These are phyloP conservation scores for Talaromyces liani DNA, from an alignment of 495 filamentous ascomycete genomes.

Conservation along the genomic window DNA sequence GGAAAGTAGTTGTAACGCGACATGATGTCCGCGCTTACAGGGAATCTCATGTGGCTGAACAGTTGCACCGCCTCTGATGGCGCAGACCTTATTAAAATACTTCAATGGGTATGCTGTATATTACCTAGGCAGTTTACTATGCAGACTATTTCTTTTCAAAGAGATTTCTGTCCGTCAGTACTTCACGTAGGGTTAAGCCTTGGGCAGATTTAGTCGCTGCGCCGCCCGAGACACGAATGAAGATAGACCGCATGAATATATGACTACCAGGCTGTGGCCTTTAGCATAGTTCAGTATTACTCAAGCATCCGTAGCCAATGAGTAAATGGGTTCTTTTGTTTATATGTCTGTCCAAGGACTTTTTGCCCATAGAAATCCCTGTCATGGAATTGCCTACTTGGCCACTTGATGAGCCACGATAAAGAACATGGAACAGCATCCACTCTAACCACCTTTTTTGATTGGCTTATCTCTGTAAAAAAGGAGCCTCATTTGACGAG, in stretches of 20 bases:
- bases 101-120: background rate
- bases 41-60: background rate
- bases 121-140: background rate
- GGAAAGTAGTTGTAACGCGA: background rate
- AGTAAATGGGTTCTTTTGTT: background rate
- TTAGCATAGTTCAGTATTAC: no score
- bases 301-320: background rate
- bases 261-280: background rate
- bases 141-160: background rate
- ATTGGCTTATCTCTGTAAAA: background rate
- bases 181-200: background rate
- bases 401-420: background rate
- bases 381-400: background rate
- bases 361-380: background rate
- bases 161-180: background rate
- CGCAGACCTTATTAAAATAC: background rate
- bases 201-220: background rate
- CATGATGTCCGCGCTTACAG: background rate
- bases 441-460: background rate
- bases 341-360: background rate
- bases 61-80: background rate
- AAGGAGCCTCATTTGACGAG: background rate
- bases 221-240: background rate
- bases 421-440: background rate
- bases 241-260: background rate